Base-by-base conservation (phyloP, 495 filamentous ascomycete genomes). In the Aspergillus asperescens region DNA sequence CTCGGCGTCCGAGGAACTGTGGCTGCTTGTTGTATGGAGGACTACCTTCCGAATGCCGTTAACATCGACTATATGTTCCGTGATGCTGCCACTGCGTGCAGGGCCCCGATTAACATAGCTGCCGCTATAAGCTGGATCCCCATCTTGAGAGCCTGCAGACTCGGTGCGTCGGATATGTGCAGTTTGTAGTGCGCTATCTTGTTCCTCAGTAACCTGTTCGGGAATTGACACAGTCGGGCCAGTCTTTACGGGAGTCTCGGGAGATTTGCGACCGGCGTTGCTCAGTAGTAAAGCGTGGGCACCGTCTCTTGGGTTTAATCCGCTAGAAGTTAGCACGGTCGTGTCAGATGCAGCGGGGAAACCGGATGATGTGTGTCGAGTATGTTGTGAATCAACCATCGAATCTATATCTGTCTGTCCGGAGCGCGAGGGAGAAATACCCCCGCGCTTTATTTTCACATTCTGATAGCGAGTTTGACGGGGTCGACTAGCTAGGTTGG, bases 381-480 rank as follows among this genome's bases (percentile, higher is more conserved):
- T 53, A 9, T 57, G 62, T 13, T n/a, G n/a, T n/a, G n/a, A n/a
- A n/a, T 69, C 68, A 15, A 60, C 56, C 4, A 42, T 57, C 31
- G 67, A 71, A 22, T 72, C 73, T 9, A 64, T 35, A 32, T 73
- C 70, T 0, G 69, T 71, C 42, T 69, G 63, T 16, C 62, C 66
- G 2, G 72, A 75, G 8, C 65, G 68, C 5, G 64, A 63, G 0
- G 72, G 72, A 8, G 72, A 76, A 13, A 47, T 62, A 28, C 80
- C 82, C 6, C 81, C 82, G 19, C 69, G 71, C 68, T 96, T 96
- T 68, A 95, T 92, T 68, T 96, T 96, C 44, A 98, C 90, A 10
- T 82, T 84, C 27, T 84, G 85, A 52, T 89, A 92, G n/a, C 85
- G 84, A 1, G 93, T 96, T 48, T 80, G 74, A 55, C 86, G 84